Base-by-base conservation (phyloP, 371 early-diverging fungal genomes). In the Actinomucor elegans region DNA sequence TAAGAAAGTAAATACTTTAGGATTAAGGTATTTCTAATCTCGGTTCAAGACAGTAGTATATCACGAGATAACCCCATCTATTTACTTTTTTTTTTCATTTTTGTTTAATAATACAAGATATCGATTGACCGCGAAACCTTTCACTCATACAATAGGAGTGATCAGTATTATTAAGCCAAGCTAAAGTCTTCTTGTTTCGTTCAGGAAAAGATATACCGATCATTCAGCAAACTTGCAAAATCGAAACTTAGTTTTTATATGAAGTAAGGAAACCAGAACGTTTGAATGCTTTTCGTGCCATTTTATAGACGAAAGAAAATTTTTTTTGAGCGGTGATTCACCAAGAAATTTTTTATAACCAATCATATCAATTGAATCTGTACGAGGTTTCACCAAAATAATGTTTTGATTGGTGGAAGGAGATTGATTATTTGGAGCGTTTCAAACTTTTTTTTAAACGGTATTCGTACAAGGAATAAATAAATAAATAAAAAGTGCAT, bases 161-260 rank as follows among this genome's bases (percentile, higher is more conserved):
- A 35, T 36, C 21, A 55, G 51, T 55, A 61, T 61, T 61, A 55
- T 61, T 34, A 55, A 61, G 54, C 40, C 46, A 45, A 61, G 31
- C 55, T 41, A 46, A 15, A 41, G 26, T 18, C n/a, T 23, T 61
- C 61, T 61, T 55, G 61, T 61, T 55, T 61, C 55, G 61, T 61
- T 61, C 61, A 61, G 61, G 61, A 61, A 61, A 61, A 55, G 61
- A 45, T 61, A 46, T 55, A 61, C 61, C 55, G 61, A 61, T 61
- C 36, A 29, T 50, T 49, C 61, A 61, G 61, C 55, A 61, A 50
- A 55, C 61, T 55, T 61, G 61, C 61, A 61, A 50, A 48, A 50
- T 45, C 61, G 55, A 61, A 55, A 51, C 61, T 32, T 57, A 14
- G n/a, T n/a, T 27, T 49, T 54, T 28, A 50, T 50, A 53, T 55